Base-by-base conservation (phyloP, 23 red algal genomes). In the Gracilaria gracilis region DNA sequence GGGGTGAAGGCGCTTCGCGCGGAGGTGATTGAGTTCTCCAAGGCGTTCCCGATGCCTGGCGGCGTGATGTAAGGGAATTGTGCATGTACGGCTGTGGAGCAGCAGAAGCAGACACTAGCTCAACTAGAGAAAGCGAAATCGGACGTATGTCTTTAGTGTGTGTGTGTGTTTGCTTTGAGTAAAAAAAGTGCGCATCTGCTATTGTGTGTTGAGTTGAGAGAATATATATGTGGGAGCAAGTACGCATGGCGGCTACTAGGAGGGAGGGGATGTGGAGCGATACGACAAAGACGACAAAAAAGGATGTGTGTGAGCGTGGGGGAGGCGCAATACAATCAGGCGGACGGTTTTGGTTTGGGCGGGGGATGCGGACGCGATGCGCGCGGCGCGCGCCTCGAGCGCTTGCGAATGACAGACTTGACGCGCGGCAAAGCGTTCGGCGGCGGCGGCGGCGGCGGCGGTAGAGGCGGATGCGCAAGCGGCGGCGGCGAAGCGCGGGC, bases 21-120 rank as follows among this genome's bases (percentile, higher is more conserved):
- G 27, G 88, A 95, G 28, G 96, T 98, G 28, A 58, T 91, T 49
- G 75, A 49, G 73, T 96, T 92, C 58, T 75, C 87, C 19, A 92
- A 85, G 55, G 39, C 67, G 36, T 96, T 96, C 73, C 83, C 88
- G 28, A 96, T 96, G 94, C 94, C 94, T 11, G 94, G 94, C n/a
- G 92, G 92, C 0, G 9, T 69, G 38, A 49, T 94, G 21, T 94
- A 62, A 82, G 55, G 3, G 47, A 48, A 12, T n/a, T n/a, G n/a
- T n/a, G n/a, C n/a, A n/a, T n/a, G n/a, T n/a, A n/a, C n/a, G n/a
- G 51, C 16, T 15, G 1, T 9, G 17, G 19, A 55, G 51, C 11
- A 15, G 51, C 17, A n/a, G 42, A 46, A 7, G 42, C 42, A 46
- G 11, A 11, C 11, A 46, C 42, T 4, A 46, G 42, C 42, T 46